Conservation (phyloP, 2,329 filamentous ascomycete genomes). For the Dryadomyces quercus-mongolicae region DNA sequence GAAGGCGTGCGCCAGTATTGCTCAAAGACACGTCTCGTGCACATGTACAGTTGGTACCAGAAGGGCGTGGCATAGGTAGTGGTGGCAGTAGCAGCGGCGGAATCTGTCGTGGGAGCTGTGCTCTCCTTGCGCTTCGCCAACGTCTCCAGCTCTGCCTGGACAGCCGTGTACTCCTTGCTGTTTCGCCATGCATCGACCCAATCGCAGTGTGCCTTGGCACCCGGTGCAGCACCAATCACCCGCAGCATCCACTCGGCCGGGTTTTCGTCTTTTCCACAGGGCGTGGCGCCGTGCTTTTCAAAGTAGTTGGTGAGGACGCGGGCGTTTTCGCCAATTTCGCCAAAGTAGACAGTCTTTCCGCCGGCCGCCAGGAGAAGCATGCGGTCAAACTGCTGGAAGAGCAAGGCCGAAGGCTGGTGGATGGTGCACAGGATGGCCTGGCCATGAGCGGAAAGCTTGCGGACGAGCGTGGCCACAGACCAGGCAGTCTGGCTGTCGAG, state of each 20-base stretch:
- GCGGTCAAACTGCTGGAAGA: conserved; percentile 11
- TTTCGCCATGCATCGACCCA: conserved; percentile 39
- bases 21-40: conserved; percentile 54
- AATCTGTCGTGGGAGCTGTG: background rate
- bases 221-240: conserved; percentile 51
- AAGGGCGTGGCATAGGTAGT: conserved; percentile 63
- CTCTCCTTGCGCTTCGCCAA: conserved; percentile 15
- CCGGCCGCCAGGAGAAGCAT: conserved; percentile 8
- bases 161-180: conserved; percentile 51
- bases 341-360: conserved; percentile 10
- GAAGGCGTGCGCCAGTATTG: conserved; percentile 69
- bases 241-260: conserved; percentile 73
- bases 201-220: conserved; percentile 47
- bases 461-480: conserved; percentile 49
- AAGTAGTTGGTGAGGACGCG: conserved; percentile 39
- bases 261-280: conserved; percentile 58
- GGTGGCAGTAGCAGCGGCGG: conserved; percentile 11
- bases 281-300: conserved; percentile 33
- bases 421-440: conserved; percentile 18
- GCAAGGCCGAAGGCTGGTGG: conserved; percentile 11
- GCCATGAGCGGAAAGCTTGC: conserved; percentile 38
- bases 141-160: conserved; percentile 42
- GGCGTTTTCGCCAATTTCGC: conserved; percentile 51
- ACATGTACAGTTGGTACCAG: conserved; percentile 43
- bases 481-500: conserved; percentile 53